Evolutionary conservation across 495 filamentous ascomycete genomes (phyloP).

Genomic region (Corynascus novoguineensis): DNA sequence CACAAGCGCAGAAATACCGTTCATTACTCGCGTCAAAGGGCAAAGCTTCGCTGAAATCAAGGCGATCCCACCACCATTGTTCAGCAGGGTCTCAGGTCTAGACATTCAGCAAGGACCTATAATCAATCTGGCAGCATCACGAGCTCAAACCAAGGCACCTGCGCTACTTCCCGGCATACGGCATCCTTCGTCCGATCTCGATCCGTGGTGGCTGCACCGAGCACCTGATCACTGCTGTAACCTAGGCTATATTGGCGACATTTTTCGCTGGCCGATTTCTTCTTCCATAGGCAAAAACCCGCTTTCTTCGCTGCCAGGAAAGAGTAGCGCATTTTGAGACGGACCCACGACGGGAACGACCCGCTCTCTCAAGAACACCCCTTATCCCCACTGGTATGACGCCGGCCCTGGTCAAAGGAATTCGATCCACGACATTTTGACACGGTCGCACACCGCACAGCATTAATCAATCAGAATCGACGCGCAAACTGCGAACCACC

Average conservation of each 20-base stretch:
- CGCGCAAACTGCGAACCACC: conserved; percentile 9
- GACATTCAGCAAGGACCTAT: too few species aligned
- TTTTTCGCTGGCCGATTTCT: background rate
- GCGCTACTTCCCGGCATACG: background rate
- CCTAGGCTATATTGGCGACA: background rate
- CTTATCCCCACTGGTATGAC: conserved; percentile 32
- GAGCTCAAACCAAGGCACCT: background rate
- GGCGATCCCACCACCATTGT: background rate
- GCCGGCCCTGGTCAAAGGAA: conserved; percentile 26
- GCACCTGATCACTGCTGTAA: background rate
- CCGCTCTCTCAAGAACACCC: conserved; percentile 18
- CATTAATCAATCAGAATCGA: conserved; percentile 5
- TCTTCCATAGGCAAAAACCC: background rate
- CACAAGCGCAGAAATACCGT: background rate
- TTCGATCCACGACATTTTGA: conserved; percentile 26
- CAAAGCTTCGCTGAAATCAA: background rate
- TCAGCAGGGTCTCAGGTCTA: background rate
- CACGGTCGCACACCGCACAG: conserved; percentile 20
- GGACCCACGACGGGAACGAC: conserved; percentile 9
- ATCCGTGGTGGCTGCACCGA: background rate
- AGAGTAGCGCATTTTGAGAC: background rate
- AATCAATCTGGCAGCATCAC: background rate
- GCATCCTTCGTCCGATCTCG: conserved; percentile 7
- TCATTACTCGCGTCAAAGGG: background rate
- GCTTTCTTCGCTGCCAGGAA: background rate